These are phyloP conservation scores for Entamoeba invadens DNA, from an alignment of 208 protist species.

Conservation along the genomic window DNA sequence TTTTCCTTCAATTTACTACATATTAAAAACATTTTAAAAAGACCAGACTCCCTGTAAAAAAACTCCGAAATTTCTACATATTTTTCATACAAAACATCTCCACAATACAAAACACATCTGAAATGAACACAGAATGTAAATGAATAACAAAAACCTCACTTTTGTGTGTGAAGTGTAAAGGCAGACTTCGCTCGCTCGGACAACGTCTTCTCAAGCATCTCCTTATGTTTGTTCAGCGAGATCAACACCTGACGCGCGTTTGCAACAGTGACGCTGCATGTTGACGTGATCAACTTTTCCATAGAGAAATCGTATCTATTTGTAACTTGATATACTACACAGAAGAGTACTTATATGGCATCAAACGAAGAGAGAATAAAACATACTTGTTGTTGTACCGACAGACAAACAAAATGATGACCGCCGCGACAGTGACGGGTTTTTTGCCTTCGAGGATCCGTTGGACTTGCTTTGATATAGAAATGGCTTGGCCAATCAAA, in stretches of 20 bases:
- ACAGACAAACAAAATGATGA: neutral
- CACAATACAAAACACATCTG: no score
- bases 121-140: no score
- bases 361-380: neutral
- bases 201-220: neutral
- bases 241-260: neutral
- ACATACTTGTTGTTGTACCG: neutral
- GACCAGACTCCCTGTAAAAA: no score
- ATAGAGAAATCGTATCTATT: neutral
- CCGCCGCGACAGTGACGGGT: neutral
- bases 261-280: neutral
- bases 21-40: no score
- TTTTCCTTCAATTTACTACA: no score
- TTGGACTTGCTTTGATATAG: neutral
- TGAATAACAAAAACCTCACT: no score
- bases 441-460: neutral
- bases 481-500: neutral
- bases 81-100: no score
- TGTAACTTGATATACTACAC: no score
- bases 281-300: neutral
- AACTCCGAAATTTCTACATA: no score
- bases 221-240: neutral
- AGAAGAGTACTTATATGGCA: neutral
- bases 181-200: no score
- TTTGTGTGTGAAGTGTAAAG: no score